Evolutionary conservation across 495 filamentous ascomycete genomes (phyloP), one percentile per base, ranked within the genome.

Genomic region (Letharia lupina): DNA sequence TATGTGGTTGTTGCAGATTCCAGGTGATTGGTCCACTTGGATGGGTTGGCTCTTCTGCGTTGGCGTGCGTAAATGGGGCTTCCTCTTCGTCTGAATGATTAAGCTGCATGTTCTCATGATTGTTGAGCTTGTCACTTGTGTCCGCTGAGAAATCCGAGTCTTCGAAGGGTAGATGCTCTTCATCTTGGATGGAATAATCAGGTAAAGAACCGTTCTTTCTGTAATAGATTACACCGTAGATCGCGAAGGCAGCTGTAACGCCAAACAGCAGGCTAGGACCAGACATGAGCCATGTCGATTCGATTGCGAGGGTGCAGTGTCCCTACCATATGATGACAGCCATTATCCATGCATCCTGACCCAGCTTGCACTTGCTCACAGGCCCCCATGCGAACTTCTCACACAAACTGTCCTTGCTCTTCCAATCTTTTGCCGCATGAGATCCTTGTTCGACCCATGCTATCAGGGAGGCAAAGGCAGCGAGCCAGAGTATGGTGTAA

Each of bases 311-410:
- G 11, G n/a, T 20, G 59, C 20, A 63, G 37, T 45, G 47, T 20
- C 80, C 86, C 54, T 83, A 96, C 92, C 86, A 91, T 74, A 95
- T 85, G 44, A 96, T 82, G 44, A 94, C 84, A 2, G 86, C 91
- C 31, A 96, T 77, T 20, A 85, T 90, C n/a, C 90, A 87, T 18
- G 87, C 86, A 18, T 86, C 88, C 62, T 89, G 88, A 79, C 89
- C 92, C 60, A 93, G 73, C 23, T 79, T 79, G 76, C 93, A 97
- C 59, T 82, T 86, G 57, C 71, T 69, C 48, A 74, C 77, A 40
- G 73, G 76, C 56, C 85, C 85, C 67, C 80, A 86, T 4, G 75
- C 80, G 75, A 84, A 87, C 37, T 77, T 78, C 45, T 78, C 77
- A 70, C 82, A 84, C 33, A 77, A 76, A 57, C 37, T 40, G 13